Conservation (phyloP, 192 early-diverging fungal species). For the Linnemannia hyalina region DNA sequence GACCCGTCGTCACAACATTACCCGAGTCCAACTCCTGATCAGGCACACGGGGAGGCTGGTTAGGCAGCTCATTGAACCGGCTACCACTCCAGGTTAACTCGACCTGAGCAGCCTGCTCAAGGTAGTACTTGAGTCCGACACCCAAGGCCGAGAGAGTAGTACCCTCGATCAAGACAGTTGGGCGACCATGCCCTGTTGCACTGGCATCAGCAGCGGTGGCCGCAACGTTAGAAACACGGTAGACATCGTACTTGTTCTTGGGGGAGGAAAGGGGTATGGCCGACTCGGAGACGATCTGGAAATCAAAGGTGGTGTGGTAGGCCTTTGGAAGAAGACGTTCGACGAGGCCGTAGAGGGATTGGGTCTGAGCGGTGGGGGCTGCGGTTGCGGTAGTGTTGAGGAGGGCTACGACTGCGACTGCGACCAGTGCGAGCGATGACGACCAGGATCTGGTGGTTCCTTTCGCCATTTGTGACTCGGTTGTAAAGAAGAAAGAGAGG, state of each 20-base stretch:
- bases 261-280: slow-evolving; percentile 18
- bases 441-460: slow-evolving; percentile 5
- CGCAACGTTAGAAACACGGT: slow-evolving; percentile 43
- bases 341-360: slow-evolving; percentile 32
- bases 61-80: slow-evolving; percentile 44
- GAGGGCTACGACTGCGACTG: not conserved
- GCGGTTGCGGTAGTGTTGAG: not conserved
- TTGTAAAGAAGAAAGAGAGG: not conserved
- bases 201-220: not conserved
- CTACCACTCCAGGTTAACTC: slow-evolving; percentile 42
- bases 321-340: slow-evolving; percentile 28
- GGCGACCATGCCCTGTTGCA: not conserved
- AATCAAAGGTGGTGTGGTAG: slow-evolving; percentile 49
- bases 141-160: slow-evolving; percentile 36
- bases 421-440: slow-evolving; percentile 16
- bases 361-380: not conserved
- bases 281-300: slow-evolving; percentile 25
- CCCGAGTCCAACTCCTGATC: slow-evolving; percentile 39
- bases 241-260: slow-evolving; percentile 50
- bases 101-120: slow-evolving; percentile 45
- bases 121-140: slow-evolving; percentile 46
- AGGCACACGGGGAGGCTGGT: slow-evolving; percentile 22
- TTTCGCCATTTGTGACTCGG: not conserved
- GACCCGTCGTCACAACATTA: slow-evolving; percentile 22
- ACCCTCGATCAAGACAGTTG: slow-evolving; percentile 39